Evolutionary conservation across 371 early-diverging fungal species (phyloP).

Genomic region (Umbelopsis sp.): DNA sequence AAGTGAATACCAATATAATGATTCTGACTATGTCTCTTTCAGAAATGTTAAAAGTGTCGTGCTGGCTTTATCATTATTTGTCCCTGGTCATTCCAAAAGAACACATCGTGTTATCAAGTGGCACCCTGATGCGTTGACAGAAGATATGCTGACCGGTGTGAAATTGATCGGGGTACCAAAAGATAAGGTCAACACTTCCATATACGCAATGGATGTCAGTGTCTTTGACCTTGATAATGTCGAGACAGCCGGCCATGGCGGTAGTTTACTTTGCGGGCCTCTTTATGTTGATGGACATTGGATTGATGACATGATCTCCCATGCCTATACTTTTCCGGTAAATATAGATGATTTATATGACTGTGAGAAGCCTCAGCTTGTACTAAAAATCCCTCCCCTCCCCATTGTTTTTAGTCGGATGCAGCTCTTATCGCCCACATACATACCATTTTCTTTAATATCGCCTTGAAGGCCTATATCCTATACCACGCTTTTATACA

Average conservation of each 20-base stretch:
- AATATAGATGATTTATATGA: not conserved
- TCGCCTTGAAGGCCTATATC: conserved; percentile 44
- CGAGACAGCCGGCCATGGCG: conserved; percentile 21
- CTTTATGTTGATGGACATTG: conserved; percentile 51
- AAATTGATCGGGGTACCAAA: conserved; percentile 40
- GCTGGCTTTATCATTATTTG: conserved; percentile 39
- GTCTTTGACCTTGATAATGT: conserved; percentile 40
- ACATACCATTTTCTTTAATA: conserved; percentile 43
- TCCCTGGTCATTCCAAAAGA: conserved; percentile 35
- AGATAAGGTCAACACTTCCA: conserved; percentile 36
- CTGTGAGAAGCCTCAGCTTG: no score
- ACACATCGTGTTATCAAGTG: conserved; percentile 36
- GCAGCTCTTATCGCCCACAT: conserved; percentile 40
- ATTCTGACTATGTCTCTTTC: not conserved
- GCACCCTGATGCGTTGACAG: conserved; percentile 35
- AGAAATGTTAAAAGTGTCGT: conserved; percentile 41
- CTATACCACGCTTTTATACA: conserved; percentile 40
- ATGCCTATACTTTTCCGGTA: conserved; percentile 35
- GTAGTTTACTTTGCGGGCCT: conserved; percentile 40
- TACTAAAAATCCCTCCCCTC: no score
- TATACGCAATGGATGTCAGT: conserved; percentile 42
- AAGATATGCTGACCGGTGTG: conserved; percentile 30
- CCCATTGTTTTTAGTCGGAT: conserved; percentile 28
- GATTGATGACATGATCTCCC: conserved; percentile 43
- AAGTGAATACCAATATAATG: not conserved